Conservation (phyloP, 257 asterid genomes). For the Nicotiana sylvestris region DNA sequence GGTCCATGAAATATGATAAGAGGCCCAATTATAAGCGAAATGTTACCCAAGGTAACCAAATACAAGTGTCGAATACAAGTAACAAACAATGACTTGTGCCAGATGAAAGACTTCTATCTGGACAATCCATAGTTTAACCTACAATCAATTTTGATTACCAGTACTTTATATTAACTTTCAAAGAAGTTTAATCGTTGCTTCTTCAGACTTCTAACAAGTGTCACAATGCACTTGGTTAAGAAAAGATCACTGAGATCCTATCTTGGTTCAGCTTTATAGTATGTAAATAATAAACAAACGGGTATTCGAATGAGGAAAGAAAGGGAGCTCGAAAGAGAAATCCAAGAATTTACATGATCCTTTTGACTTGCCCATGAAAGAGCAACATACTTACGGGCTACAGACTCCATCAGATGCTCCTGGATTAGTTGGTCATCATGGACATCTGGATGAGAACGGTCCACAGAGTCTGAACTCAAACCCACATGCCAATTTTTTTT, state of each 20-base stretch:
- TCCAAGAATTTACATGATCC: background rate
- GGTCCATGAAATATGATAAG: background rate
- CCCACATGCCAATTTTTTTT: conserved; percentile 94
- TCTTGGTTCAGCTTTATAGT: background rate
- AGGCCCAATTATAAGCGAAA: conserved; percentile 7
- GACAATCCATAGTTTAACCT: background rate
- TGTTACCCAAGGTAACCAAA: background rate
- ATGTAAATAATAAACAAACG: background rate
- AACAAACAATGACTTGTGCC: background rate
- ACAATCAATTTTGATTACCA: background rate
- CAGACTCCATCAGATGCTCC: conserved; percentile 53
- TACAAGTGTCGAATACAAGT: background rate
- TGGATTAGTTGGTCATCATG: conserved; percentile 67
- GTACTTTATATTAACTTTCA: background rate
- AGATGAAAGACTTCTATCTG: background rate
- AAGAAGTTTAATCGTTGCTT: background rate
- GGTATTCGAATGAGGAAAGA: background rate
- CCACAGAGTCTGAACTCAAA: conserved; percentile 78
- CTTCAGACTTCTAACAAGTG: conserved; percentile 3
- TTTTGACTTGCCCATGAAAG: background rate
- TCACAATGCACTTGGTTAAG: conserved; percentile 4
- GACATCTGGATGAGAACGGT: conserved; percentile 97
- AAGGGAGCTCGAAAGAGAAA: background rate
- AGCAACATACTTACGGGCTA: conserved; percentile 41
- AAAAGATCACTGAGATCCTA: background rate